Conservation (phyloP, 805 yeast species). For the Nakazawaea ernobii region DNA sequence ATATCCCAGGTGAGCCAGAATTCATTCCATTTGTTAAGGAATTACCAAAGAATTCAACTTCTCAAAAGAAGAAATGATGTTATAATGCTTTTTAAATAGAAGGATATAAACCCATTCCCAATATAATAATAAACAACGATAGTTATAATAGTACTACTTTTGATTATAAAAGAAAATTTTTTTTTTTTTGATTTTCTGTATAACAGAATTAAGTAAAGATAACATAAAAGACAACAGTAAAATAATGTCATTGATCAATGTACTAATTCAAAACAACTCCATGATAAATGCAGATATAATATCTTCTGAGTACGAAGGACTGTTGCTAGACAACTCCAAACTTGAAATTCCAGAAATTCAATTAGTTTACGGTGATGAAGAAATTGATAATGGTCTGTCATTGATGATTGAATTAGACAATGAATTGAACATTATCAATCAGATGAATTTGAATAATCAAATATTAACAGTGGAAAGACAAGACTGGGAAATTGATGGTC, state of each 20-base stretch:
- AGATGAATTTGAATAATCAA: conserved; percentile 3
- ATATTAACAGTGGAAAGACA: conserved; percentile 6
- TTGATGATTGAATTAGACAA: conserved; percentile 6
- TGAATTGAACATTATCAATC: neutral
- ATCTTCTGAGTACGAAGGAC: conserved; percentile 3
- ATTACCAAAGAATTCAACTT: conserved; percentile 90
- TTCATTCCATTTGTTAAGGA: conserved; percentile 88
- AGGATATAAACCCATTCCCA: neutral
- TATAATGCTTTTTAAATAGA: neutral
- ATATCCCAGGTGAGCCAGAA: conserved; percentile 98
- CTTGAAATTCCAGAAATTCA: conserved; percentile 9
- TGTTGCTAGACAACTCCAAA: neutral
- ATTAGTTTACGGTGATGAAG: conserved; percentile 12
- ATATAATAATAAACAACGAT: neutral
- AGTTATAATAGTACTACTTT: no score
- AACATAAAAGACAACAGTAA: neutral
- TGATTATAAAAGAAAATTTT: no score
- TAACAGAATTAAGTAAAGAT: neutral
- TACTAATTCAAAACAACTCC: conserved; percentile 5
- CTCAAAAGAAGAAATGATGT: conserved; percentile 48
- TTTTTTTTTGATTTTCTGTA: neutral
- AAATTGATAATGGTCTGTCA: conserved; percentile 2
- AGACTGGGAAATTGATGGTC: conserved; percentile 8
- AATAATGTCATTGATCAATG: conserved; percentile 9
- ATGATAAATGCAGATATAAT: conserved; percentile 2